Evolutionary conservation across 768 basidiomycete genomes (phyloP), one percentile per base, ranked within the genome.

Genomic region (Suillus fuscotomentosus): DNA sequence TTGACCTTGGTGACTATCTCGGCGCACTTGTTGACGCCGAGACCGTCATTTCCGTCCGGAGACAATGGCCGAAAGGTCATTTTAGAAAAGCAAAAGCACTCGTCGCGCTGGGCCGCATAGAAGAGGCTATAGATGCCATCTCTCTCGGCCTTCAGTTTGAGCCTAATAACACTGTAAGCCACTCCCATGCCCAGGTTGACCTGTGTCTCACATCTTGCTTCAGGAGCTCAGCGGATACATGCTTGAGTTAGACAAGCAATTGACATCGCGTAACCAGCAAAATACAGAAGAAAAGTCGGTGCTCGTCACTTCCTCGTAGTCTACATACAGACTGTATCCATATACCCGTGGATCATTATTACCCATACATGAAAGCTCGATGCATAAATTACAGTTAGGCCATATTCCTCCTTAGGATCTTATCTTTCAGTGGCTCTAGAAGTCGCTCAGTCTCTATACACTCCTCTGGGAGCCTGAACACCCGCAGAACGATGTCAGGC

Each of bases 1-100:
- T 86, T 63, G 92, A 92, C 67, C 78, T 86, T 15, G 86, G 86
- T 11, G 93, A 96, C 75, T 89, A 81, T 69, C 82, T 94, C 60
- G 84, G 86, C 27, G 90, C 95, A 5, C 78, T 96, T 9, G 88
- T 88, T 34, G 97, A 99, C 72, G 95, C 97, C 0, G 95, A 99
- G 63, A 88, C 89, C 2, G 95, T 98, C 71, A 89, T 97, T 48
- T 77, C 85, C 67, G 79, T 97, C 60, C 91, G 94, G 71, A 82
- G 88, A 63, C 88, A 87, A 53, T 99, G 97, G 96, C 86, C 91
- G 70, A 99, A 99, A 73, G 97, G 95, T 0, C 93, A 98, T 76
- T 97, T 97, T 82, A 84, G 97, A 64, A 95, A 92, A 73, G 92
- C 94, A 2, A 94, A 94, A 73, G 94, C 97, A 0, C 80, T 99